These are phyloP conservation scores for Colletotrichum brevisporum DNA, from an alignment of 2,329 filamentous ascomycete genomes.

Conservation along the genomic window DNA sequence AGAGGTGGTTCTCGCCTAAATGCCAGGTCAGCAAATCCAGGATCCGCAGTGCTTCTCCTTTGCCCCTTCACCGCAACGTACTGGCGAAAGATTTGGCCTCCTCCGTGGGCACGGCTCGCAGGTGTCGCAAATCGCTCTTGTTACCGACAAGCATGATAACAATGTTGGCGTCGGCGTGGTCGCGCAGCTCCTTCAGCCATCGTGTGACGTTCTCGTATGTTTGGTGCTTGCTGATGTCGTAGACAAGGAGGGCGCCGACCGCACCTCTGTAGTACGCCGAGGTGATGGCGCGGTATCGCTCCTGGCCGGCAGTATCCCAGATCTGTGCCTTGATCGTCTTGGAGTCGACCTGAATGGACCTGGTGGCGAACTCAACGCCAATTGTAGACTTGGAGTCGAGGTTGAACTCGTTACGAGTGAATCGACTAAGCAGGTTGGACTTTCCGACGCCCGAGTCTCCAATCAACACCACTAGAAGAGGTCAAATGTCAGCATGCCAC, in stretches of 20 bases:
- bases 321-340: slow-evolving; percentile 99
- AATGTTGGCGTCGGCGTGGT: slow-evolving; percentile 98
- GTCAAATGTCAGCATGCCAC: slow-evolving; percentile 48
- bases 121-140: slow-evolving; percentile 99
- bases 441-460: slow-evolving; percentile 99
- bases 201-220: slow-evolving; percentile 99
- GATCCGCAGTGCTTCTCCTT: slow-evolving; percentile 5
- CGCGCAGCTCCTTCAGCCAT: slow-evolving; percentile 98
- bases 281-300: slow-evolving; percentile 98
- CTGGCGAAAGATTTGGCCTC: slow-evolving; percentile 98
- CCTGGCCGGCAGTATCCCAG: slow-evolving; percentile 99
- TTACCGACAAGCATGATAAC: slow-evolving; percentile 99
- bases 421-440: slow-evolving; percentile 99
- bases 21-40: slow-evolving; percentile 23
- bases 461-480: slow-evolving; percentile 87
- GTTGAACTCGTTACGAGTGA: slow-evolving; percentile 99
- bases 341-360: slow-evolving; percentile 97
- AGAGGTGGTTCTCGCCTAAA: slow-evolving; percentile 94
- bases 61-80: slow-evolving; percentile 58
- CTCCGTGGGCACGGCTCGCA: slow-evolving; percentile 96
- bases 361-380: slow-evolving; percentile 98
- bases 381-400: slow-evolving; percentile 99
- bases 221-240: slow-evolving; percentile 99
- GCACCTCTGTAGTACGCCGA: slow-evolving; percentile 99
- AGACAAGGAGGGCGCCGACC: slow-evolving; percentile 96